Percentiles rank a stretch among this genome's conserved stretches.
These are phyloP conservation scores for Mortierella sp. DNA, from an alignment of 371 early-diverging fungal species.

Conservation along the genomic window DNA sequence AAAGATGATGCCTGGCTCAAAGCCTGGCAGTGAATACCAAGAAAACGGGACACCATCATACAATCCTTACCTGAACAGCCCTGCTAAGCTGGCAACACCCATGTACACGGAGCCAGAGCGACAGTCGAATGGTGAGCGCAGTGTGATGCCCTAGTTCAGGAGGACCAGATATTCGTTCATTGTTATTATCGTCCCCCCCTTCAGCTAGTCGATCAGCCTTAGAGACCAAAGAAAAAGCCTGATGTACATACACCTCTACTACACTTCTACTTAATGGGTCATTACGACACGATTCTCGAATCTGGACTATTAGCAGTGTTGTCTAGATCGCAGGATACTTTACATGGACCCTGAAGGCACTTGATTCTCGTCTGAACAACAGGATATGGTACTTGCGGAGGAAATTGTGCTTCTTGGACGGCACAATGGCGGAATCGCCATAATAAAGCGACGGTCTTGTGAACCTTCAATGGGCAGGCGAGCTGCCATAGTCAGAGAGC, in stretches of 20 bases:
- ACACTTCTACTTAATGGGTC: not conserved
- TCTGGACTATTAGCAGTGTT: too few species aligned
- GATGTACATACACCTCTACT: not conserved
- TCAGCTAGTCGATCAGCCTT: not conserved
- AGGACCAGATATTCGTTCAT: too few species aligned
- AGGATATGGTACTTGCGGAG: not conserved
- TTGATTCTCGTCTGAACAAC: not conserved
- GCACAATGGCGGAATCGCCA: not conserved
- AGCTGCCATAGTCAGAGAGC: too few species aligned
- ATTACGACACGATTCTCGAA: too few species aligned
- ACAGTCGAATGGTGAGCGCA: constrained; percentile 32
- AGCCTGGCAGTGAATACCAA: constrained; percentile 52
- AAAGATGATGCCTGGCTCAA: constrained; percentile 50
- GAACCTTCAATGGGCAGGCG: too few species aligned
- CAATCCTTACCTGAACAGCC: constrained; percentile 46
- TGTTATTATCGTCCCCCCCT: too few species aligned
- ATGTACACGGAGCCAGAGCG: constrained; percentile 39
- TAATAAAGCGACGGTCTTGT: not conserved
- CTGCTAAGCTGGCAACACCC: constrained; percentile 52
- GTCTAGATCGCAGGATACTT: too few species aligned
- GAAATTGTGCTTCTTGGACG: not conserved
- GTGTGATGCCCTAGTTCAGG: constrained; percentile 12
- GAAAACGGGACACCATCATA: constrained; percentile 51
- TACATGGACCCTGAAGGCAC: too few species aligned
- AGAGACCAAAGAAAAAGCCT: not conserved